These are phyloP conservation scores for Filosporella fistucella DNA, from an alignment of 495 filamentous ascomycete genomes.

Conservation along the genomic window DNA sequence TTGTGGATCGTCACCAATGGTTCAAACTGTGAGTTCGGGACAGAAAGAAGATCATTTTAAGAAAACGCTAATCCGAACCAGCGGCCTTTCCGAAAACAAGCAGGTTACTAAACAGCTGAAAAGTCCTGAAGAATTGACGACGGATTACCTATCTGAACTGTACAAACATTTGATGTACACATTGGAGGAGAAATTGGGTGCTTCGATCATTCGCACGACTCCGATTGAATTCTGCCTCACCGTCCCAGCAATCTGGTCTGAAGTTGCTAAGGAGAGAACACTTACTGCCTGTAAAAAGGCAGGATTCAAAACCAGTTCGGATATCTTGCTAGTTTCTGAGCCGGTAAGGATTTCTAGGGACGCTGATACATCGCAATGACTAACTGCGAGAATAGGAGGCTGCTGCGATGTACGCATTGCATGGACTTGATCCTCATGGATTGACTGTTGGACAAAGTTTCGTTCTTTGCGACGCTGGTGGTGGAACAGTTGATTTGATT, in stretches of 20 bases:
- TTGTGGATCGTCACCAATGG: constrained; percentile 25
- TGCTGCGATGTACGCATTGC: constrained; percentile 4
- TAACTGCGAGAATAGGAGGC: constrained; percentile 6
- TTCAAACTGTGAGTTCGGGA: constrained; percentile 34
- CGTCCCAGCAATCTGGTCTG: constrained; percentile 31
- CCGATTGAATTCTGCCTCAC: constrained; percentile 32
- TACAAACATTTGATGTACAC: constrained; percentile 1
- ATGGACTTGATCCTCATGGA: not conserved
- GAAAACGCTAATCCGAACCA: too few relatives aligned
- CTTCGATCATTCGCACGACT: constrained; percentile 12
- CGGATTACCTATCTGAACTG: constrained; percentile 13
- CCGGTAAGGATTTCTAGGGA: constrained; percentile 29
- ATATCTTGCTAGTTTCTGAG: constrained; percentile 21
- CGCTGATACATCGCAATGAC: too few relatives aligned
- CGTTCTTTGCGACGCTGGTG: constrained; percentile 19
- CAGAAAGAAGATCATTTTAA: too few relatives aligned
- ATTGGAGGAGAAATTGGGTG: constrained; percentile 3
- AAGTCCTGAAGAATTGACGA: too few relatives aligned
- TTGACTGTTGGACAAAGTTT: not conserved
- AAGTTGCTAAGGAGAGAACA: constrained; percentile 29
- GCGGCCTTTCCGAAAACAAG: too few relatives aligned
- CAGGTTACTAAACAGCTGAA: too few relatives aligned
- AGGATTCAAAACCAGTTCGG: constrained; percentile 24
- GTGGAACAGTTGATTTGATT: constrained; percentile 20
- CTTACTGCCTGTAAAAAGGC: constrained; percentile 21